A percentile compares a stretch with the other conserved stretches of the same genome.
phyloP scores from a whole-genome alignment of 2,329 filamentous ascomycete genomes.

The Botrytis byssoidea region DNA sequence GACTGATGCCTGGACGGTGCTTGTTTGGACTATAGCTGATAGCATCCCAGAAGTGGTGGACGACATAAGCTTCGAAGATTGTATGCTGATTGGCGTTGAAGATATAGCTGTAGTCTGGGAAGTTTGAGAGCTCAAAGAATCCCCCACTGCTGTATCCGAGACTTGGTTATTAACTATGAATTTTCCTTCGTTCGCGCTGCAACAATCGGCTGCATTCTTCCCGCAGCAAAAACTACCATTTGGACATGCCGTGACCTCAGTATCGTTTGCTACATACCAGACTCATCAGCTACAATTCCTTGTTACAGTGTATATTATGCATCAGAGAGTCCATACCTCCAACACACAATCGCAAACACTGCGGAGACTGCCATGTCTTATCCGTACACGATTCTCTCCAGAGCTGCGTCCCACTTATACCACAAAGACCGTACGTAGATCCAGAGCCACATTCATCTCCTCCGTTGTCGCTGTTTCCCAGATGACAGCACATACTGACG shows the following conservation, averaged over 20 bases:
- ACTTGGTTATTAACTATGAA: conserved; percentile 20
- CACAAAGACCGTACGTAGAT: conserved; percentile 20
- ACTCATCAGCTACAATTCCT: not conserved
- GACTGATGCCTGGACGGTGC: not conserved
- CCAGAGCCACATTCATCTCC: conserved; percentile 18
- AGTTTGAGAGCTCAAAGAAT: not conserved
- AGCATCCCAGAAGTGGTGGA: not conserved
- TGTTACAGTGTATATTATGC: no score
- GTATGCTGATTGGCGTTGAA: not conserved
- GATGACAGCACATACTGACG: conserved; percentile 20
- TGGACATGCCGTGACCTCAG: conserved; percentile 11
- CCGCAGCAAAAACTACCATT: conserved; percentile 21
- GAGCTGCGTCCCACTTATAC: conserved; percentile 15
- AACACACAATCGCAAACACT: conserved; percentile 15
- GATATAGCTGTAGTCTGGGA: not conserved
- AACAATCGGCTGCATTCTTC: conserved; percentile 9
- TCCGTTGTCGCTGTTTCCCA: not conserved
- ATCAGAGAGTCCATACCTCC: not conserved
- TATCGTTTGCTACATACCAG: conserved; percentile 10
- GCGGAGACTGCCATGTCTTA: conserved; percentile 18
- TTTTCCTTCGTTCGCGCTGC: conserved; percentile 3
- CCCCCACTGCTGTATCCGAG: not conserved
- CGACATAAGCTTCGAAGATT: not conserved
- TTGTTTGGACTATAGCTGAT: not conserved
- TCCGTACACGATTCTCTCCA: conserved; percentile 21